A percentile compares a stretch with the other conserved stretches of the same genome.
Conservation (phyloP, 2,329 filamentous ascomycete genomes). For the Boeremia exigua region DNA sequence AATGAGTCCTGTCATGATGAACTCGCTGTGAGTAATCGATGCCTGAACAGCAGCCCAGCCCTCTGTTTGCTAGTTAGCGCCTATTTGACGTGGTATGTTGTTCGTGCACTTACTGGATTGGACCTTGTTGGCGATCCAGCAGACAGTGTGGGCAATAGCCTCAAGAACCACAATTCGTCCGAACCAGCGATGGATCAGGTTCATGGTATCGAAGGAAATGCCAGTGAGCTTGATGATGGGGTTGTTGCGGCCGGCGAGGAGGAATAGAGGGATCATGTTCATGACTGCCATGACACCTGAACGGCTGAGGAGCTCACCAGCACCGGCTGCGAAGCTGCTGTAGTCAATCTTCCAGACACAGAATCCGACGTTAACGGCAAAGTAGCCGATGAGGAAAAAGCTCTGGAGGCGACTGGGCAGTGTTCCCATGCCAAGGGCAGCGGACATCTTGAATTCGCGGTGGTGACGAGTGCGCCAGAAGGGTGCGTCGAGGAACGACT, state of each 20-base stretch:
- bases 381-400: conserved; percentile 55
- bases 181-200: conserved; percentile 80
- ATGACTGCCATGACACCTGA: conserved; percentile 73
- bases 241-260: conserved; percentile 79
- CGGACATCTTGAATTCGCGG: conserved; percentile 58
- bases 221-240: conserved; percentile 74
- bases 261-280: conserved; percentile 80
- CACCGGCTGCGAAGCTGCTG: conserved; percentile 76
- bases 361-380: conserved; percentile 57
- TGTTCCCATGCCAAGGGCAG: conserved; percentile 57
- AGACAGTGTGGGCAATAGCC: conserved; percentile 68
- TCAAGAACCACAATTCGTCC: conserved; percentile 77
- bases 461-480: conserved; percentile 57
- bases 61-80: conserved; percentile 37
- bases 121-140: conserved; percentile 60
- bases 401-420: conserved; percentile 57
- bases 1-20: conserved; percentile 68
- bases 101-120: conserved; percentile 37
- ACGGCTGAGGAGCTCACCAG: conserved; percentile 68
- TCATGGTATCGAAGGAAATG: conserved; percentile 83
- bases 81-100: background rate
- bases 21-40: conserved; percentile 51
- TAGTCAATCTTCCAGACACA: conserved; percentile 63
- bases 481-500: conserved; percentile 55
- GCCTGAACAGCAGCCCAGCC: conserved; percentile 58